Evolutionary conservation across 768 basidiomycete species (phyloP).

Genomic region (Leccinum broughii): DNA sequence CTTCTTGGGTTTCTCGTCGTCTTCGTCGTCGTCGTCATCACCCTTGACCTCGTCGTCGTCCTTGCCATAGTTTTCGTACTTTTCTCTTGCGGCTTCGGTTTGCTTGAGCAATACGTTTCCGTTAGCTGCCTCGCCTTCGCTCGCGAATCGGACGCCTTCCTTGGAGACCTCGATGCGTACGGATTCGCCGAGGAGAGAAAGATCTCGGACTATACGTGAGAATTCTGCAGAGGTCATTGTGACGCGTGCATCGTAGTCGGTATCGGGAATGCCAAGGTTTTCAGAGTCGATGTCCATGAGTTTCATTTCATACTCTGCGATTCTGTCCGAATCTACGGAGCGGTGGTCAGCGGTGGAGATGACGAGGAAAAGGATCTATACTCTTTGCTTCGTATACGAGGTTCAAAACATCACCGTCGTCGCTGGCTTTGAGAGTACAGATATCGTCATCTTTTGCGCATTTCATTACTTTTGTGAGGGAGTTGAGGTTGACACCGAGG

Average conservation of each 20-base stretch:
- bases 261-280: conserved; percentile 93
- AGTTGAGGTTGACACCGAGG: conserved; percentile 81
- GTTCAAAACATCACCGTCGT: conserved; percentile 86
- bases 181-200: conserved; percentile 86
- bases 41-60: conserved; percentile 42
- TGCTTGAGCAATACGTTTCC: conserved; percentile 84
- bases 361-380: conserved; percentile 34
- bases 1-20: conserved; percentile 27
- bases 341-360: neutral
- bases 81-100: conserved; percentile 51
- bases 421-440: conserved; percentile 86
- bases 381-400: conserved; percentile 90
- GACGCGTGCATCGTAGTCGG: conserved; percentile 93
- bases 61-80: conserved; percentile 42
- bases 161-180: conserved; percentile 96
- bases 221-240: conserved; percentile 88
- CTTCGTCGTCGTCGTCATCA: conserved; percentile 44
- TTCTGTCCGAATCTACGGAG: conserved; percentile 76
- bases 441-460: conserved; percentile 97
- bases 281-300: conserved; percentile 99
- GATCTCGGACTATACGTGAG: conserved; percentile 88
- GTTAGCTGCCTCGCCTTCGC: conserved; percentile 93
- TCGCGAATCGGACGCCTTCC: conserved; percentile 90
- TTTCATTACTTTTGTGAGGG: conserved; percentile 92
- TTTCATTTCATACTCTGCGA: conserved; percentile 99